These are phyloP conservation scores for Helicocarpus griseus DNA, from an alignment of 2,329 filamentous ascomycete genomes.

Conservation along the genomic window DNA sequence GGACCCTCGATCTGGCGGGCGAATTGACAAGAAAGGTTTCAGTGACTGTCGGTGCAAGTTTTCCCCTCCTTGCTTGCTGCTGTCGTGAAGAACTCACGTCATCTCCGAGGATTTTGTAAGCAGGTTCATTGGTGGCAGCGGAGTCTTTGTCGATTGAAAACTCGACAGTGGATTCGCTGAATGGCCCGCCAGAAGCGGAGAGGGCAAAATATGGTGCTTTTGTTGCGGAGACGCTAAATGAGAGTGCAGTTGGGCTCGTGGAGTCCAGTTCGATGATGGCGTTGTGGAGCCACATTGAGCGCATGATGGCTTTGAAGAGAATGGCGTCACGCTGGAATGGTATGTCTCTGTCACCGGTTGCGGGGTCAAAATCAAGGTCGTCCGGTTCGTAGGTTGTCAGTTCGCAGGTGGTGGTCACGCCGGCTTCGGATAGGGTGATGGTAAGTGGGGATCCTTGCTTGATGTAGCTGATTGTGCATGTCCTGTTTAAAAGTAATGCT, in stretches of 20 bases:
- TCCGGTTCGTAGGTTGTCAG: slow-evolving; percentile 80
- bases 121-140: slow-evolving; percentile 16
- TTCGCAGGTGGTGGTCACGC: slow-evolving; percentile 80
- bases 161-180: slow-evolving; percentile 52
- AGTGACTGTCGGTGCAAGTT: slow-evolving; percentile 34
- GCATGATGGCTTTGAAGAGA: slow-evolving; percentile 91
- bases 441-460: slow-evolving; percentile 68
- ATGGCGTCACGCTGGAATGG: slow-evolving; percentile 75
- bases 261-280: slow-evolving; percentile 45
- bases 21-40: slow-evolving; percentile 47
- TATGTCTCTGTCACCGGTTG: slow-evolving; percentile 43
- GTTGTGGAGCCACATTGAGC: slow-evolving; percentile 41
- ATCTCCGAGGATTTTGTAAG: slow-evolving; percentile 26
- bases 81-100: slow-evolving; percentile 25
- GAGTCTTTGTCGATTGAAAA: slow-evolving; percentile 42
- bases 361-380: slow-evolving; percentile 47
- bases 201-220: slow-evolving; percentile 63
- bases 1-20: slow-evolving; percentile 52
- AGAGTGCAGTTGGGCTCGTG: slow-evolving; percentile 63
- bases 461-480: slow-evolving; percentile 73
- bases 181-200: slow-evolving; percentile 50
- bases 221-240: slow-evolving; percentile 53
- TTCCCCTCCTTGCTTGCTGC: slow-evolving; percentile 22
- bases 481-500: slow-evolving; percentile 70
- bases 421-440: slow-evolving; percentile 75